A percentile compares a stretch with the other conserved stretches of the same genome.
Evolutionary conservation across 148 eudicot genomes (phyloP).

Genomic region (Cornus florida): DNA sequence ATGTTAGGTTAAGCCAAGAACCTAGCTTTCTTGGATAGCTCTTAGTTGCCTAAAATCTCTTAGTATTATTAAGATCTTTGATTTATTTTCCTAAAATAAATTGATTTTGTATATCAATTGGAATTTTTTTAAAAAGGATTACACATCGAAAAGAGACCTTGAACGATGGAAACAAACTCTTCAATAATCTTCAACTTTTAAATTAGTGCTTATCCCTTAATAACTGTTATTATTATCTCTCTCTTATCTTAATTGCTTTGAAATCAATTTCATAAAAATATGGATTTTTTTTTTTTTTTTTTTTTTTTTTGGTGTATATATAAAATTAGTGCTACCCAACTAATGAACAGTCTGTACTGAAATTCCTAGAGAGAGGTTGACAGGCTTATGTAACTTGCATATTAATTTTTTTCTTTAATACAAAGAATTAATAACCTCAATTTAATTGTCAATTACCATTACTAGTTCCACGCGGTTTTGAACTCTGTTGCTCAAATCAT

Average conservation of each 20-base stretch:
- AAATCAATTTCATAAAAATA: background rate
- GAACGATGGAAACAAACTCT: background rate
- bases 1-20: background rate
- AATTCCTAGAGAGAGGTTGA: background rate
- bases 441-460: constrained; percentile 2
- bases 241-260: background rate
- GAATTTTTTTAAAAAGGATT: background rate
- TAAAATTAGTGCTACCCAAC: background rate
- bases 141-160: background rate
- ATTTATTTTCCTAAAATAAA: constrained; percentile 8
- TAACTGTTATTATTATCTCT: background rate
- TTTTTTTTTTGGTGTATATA: background rate
- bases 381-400: background rate
- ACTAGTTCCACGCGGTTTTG: constrained; percentile 15
- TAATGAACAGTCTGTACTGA: background rate
- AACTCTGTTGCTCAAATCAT: background rate
- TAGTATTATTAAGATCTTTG: constrained; percentile 7
- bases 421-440: constrained; percentile 8
- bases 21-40: background rate
- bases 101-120: background rate
- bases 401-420: constrained; percentile 8
- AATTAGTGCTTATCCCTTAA: background rate
- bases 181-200: background rate
- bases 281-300: background rate
- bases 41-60: constrained; percentile 7